Evolutionary conservation across 129 eudicot genomes (phyloP), one percentile per base, ranked within the genome.

Genomic region (Lonicera japonica): DNA sequence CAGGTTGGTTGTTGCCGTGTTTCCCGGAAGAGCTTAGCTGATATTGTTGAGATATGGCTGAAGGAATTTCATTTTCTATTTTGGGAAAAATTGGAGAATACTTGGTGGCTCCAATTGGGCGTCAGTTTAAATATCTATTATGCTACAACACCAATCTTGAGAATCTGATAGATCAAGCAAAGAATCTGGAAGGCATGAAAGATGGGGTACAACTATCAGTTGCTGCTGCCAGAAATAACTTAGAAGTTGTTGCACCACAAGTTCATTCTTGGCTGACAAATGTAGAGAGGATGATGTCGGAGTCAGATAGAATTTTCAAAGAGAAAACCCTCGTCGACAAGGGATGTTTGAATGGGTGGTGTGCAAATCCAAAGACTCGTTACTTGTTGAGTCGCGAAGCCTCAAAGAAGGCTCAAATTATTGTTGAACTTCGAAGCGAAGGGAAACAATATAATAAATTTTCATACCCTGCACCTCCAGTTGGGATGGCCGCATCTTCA

Each of bases 321-420:
- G n/a, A n/a, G n/a, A n/a, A n/a, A n/a, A n/a, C n/a, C n/a, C n/a
- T n/a, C n/a, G n/a, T n/a, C n/a, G n/a, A n/a, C n/a, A n/a, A n/a
- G n/a, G n/a, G n/a, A n/a, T n/a, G n/a, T n/a, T n/a, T n/a, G n/a
- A n/a, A n/a, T n/a, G n/a, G n/a, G n/a, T n/a, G n/a, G n/a, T n/a
- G n/a, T n/a, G n/a, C n/a, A n/a, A n/a, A n/a, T n/a, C 15, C 5
- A 46, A 48, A 21, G 21, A 2, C 48, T 7, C 78, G 67, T 18
- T 66, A 55, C 54, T n/a, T 15, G 24, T 56, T 73, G 9, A 40
- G 78, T 25, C 36, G 24, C 48, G 59, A 51, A 25, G 72, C 67
- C 8, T 11, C n/a, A 1, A 58, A 66, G 22, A 39, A 22, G 52
- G 10, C 51, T 6, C n/a, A 38, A 21, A 65, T 23, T 23, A 24